Percentiles rank a stretch among this genome's conserved stretches.
These are phyloP conservation scores for Arabis alpina DNA, from an alignment of 345 rosid species.

Conservation along the genomic window DNA sequence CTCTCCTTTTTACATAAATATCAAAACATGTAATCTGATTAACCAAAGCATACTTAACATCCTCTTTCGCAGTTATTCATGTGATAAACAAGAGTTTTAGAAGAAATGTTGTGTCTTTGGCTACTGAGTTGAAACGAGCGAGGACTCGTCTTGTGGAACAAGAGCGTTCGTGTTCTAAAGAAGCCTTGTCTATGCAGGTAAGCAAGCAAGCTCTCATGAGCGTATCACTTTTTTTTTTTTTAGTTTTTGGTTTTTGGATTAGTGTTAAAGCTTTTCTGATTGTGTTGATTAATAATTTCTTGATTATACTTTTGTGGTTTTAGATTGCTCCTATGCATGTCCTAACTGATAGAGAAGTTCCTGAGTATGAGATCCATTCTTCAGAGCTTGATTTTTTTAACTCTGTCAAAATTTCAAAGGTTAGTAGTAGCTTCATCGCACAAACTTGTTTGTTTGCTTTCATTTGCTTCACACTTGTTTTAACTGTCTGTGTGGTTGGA, in stretches of 20 bases:
- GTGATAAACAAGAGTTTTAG: slow-evolving; percentile 72
- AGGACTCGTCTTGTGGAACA: slow-evolving; percentile 41
- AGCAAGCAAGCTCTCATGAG: slow-evolving; percentile 32
- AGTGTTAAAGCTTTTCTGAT: background rate
- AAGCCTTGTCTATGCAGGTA: slow-evolving; percentile 75
- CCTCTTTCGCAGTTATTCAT: no score
- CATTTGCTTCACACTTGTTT: no score
- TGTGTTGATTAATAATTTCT: slow-evolving; percentile 26
- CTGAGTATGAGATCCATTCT: slow-evolving; percentile 80
- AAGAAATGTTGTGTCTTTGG: slow-evolving; percentile 82
- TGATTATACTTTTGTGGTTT: background rate
- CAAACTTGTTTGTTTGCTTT: no score
- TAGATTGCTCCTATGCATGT: slow-evolving; percentile 88
- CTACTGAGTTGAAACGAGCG: slow-evolving; percentile 79
- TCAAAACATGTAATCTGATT: no score
- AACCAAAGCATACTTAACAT: no score
- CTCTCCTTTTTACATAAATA: no score
- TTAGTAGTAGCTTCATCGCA: no score
- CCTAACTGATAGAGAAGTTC: slow-evolving; percentile 67
- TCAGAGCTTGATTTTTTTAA: no score
- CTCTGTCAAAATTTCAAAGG: no score
- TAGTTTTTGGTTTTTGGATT: slow-evolving; percentile 24
- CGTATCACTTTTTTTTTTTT: slow-evolving; percentile 12
- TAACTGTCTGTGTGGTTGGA: no score
- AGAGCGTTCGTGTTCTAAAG: slow-evolving; percentile 70